Evolutionary conservation across 441 rosid species (phyloP).

Genomic region (Sinapis alba): DNA sequence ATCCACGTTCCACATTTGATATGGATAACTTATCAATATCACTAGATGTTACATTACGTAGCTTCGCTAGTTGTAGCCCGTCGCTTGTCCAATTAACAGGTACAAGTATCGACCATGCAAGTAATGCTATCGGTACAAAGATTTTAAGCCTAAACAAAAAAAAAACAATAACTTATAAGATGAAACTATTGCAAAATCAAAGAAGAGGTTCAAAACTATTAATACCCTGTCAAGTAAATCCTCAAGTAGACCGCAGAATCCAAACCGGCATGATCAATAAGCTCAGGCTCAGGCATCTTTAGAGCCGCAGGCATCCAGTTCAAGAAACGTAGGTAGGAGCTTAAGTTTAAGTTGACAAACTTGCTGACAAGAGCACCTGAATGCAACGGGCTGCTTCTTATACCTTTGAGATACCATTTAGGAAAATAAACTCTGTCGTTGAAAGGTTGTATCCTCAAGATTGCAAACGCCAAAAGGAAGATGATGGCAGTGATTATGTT

Average conservation of each 20-base stretch:
- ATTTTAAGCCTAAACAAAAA: slow-evolving; percentile 79
- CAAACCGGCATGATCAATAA: slow-evolving; percentile 80
- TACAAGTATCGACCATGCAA: slow-evolving; percentile 85
- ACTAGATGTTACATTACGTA: slow-evolving; percentile 71
- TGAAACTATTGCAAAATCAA: not conserved
- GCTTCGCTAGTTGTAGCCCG: slow-evolving; percentile 44
- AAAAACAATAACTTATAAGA: not conserved
- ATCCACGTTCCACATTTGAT: slow-evolving; percentile 70
- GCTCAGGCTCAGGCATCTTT: slow-evolving; percentile 81
- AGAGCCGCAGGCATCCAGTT: slow-evolving; percentile 93
- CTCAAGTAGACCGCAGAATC: slow-evolving; percentile 80
- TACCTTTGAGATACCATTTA: slow-evolving; percentile 82
- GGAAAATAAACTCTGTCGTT: slow-evolving; percentile 85
- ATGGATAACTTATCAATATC: slow-evolving; percentile 92
- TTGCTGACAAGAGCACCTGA: slow-evolving; percentile 51
- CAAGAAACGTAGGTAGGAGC: slow-evolving; percentile 65
- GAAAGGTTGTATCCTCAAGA: slow-evolving; percentile 75
- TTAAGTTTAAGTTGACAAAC: slow-evolving; percentile 62
- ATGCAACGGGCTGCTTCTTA: slow-evolving; percentile 65
- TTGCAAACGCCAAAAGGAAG: slow-evolving; percentile 78
- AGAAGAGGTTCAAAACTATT: not conserved
- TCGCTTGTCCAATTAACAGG: slow-evolving; percentile 80
- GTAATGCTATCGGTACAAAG: slow-evolving; percentile 78
- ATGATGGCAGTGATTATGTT: slow-evolving; percentile 70
- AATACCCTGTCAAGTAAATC: slow-evolving; percentile 76